A percentile compares a stretch with the other conserved stretches of the same genome.
Evolutionary conservation across 2,329 filamentous ascomycete genomes (phyloP).

Genomic region (Thermomyces lanuginosus): DNA sequence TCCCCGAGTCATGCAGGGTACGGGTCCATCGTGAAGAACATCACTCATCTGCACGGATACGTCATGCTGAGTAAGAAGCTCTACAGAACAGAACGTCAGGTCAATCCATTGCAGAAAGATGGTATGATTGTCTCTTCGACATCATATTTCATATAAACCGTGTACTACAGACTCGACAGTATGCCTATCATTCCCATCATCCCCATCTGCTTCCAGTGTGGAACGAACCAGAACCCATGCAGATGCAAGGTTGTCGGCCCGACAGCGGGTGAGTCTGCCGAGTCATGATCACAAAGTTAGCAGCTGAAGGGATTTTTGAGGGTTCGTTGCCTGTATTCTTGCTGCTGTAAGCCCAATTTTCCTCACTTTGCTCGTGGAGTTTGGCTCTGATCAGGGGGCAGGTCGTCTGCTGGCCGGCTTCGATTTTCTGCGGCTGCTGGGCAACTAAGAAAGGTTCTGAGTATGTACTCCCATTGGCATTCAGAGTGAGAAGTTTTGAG

Average conservation of each 20-base stretch:
- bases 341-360: slow-evolving; percentile 3
- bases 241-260: slow-evolving; percentile 42
- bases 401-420: slow-evolving; percentile 33
- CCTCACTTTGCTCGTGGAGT: too few species aligned
- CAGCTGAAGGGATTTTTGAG: slow-evolving; percentile 1
- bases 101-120: not conserved
- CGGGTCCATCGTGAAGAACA: too few species aligned
- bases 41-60: too few species aligned
- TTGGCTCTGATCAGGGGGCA: too few species aligned
- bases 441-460: slow-evolving; percentile 37
- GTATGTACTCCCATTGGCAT: slow-evolving; percentile 20
- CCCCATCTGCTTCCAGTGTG: slow-evolving; percentile 40
- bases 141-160: too few species aligned
- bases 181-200: slow-evolving; percentile 34
- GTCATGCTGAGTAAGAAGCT: too few species aligned
- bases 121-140: too few species aligned
- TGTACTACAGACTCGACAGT: slow-evolving; percentile 5
- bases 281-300: not conserved
- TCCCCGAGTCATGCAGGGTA: too few species aligned
- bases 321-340: slow-evolving; percentile 4
- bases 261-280: slow-evolving; percentile 29
- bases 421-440: slow-evolving; percentile 41
- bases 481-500: not conserved
- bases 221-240: slow-evolving; percentile 41
- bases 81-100: too few species aligned